Conservation (phyloP, 176 grass and related monocot genomes). For the Oryza coarctata region DNA sequence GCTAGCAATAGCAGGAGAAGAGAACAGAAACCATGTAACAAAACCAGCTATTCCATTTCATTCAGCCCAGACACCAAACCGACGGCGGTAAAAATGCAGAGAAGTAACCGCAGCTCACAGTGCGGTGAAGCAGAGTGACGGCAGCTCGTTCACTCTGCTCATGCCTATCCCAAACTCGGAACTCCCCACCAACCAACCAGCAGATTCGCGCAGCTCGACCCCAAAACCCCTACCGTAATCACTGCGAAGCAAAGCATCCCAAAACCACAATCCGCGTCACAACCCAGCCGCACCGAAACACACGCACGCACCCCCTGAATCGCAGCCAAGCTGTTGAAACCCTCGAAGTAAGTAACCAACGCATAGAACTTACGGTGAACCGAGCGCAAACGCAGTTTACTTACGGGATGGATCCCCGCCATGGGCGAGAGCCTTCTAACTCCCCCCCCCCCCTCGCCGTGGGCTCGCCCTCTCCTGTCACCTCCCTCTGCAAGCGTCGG, state of each 20-base stretch:
- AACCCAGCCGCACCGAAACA: neutral
- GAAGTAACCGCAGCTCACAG: neutral
- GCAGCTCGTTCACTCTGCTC: neutral
- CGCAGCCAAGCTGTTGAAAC: neutral
- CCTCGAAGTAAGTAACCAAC: neutral
- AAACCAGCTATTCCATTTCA: neutral
- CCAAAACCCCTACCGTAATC: neutral
- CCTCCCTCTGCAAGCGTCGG: neutral
- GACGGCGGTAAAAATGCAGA: neutral
- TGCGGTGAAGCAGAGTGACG: neutral
- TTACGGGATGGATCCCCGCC: slow-evolving; percentile 43
- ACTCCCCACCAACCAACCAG: neutral
- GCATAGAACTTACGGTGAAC: neutral
- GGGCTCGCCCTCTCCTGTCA: neutral
- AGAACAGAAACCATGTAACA: neutral
- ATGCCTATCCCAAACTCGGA: neutral
- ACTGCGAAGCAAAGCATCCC: neutral
- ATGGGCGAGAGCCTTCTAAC: neutral
- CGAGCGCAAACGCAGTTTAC: neutral
- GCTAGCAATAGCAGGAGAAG: neutral
- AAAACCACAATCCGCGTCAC: too few species aligned
- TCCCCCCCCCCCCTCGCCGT: neutral
- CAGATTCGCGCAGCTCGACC: neutral
- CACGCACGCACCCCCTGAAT: neutral
- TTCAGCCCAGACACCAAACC: neutral